Percentiles rank a stretch among this genome's conserved stretches.
Evolutionary conservation across 345 rosid genomes (phyloP).

Genomic region (Streptanthus diversifolius): DNA sequence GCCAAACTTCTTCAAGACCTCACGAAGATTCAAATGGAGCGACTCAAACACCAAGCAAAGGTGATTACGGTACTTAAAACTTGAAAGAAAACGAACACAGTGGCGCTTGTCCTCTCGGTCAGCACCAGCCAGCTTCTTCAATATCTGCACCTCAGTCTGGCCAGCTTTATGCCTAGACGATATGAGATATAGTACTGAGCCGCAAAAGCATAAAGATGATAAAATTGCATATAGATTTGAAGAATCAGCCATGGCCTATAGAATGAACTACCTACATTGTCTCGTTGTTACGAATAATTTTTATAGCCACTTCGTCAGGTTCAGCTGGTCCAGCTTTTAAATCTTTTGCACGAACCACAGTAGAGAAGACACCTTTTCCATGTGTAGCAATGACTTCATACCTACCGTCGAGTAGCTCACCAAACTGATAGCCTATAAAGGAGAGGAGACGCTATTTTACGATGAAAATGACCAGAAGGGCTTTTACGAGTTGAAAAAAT

Average conservation of each 20-base stretch:
- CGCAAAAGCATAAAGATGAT: neutral
- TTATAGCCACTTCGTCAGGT: constrained; percentile 90
- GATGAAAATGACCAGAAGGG: neutral
- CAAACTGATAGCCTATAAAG: constrained; percentile 77
- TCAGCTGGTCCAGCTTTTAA: constrained; percentile 63
- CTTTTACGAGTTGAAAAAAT: neutral
- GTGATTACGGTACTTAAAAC: constrained; percentile 96
- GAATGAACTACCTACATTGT: constrained; percentile 59
- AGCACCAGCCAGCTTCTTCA: constrained; percentile 87
- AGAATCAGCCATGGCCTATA: neutral
- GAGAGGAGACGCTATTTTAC: constrained; percentile 2
- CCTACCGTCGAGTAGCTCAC: constrained; percentile 90
- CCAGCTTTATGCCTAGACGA: constrained; percentile 90
- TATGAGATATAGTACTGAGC: neutral
- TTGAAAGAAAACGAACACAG: constrained; percentile 86
- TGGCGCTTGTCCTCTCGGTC: constrained; percentile 92
- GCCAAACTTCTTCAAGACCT: constrained; percentile 98
- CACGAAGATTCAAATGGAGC: constrained; percentile 98
- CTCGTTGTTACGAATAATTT: constrained; percentile 92
- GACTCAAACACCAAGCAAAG: constrained; percentile 98
- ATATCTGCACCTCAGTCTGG: constrained; percentile 79
- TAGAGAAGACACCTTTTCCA: constrained; percentile 97
- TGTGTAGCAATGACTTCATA: constrained; percentile 95
- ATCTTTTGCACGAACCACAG: constrained; percentile 92
- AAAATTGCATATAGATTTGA: neutral